Evolutionary conservation across 306 rosid species (phyloP), one percentile per base, ranked within the genome.

Genomic region (Pyrus bretschneideri): DNA sequence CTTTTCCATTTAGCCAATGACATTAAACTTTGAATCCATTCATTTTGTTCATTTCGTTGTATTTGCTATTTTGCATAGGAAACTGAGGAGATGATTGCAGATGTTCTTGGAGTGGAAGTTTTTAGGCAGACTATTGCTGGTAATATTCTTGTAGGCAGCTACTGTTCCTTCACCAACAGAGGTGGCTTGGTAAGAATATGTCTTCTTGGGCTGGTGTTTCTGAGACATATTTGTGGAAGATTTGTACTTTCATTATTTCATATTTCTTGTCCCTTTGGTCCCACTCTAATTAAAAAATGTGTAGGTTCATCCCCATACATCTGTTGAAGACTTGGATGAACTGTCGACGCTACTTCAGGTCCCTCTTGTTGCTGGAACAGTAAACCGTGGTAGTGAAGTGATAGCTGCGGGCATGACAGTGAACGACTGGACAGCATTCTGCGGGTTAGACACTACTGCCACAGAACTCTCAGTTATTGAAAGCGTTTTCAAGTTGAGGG

Each of bases 261-360:
- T 63, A 2, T 11, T 30, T 5, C 30, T 15, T 31, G 11, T 61
- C 10, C 35, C 67, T 27, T 33, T 44, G 31, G 21, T 23, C 23
- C 14, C 6, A 33, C 18, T 44, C 4, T 12, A 18, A 46, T 46
- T 78, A 11, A 71, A 10, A 19, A 45, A 64, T 63, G 68, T 67
- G 79, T 91, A 94, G 97, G 97, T 95, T 57, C 98, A 95, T 77
- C 98, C 98, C 12, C 97, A 90, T 79, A 95, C 97, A 4, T 95
- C 97, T 17, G 79, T 92, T 29, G 97, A 95, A 81, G 98, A 95
- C 81, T 69, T 95, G 87, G 93, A 92, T 59, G 98, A 95, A 75
- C 96, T 95, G 45, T 92, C 98, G 1, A 95, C 97, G 0, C 97
- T 95, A 68, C 97, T 95, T 79, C 98, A 95, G 86, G 91, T 95